Evolutionary conservation across 257 asterid species (phyloP).

Genomic region (Thymus quinquecostatus): DNA sequence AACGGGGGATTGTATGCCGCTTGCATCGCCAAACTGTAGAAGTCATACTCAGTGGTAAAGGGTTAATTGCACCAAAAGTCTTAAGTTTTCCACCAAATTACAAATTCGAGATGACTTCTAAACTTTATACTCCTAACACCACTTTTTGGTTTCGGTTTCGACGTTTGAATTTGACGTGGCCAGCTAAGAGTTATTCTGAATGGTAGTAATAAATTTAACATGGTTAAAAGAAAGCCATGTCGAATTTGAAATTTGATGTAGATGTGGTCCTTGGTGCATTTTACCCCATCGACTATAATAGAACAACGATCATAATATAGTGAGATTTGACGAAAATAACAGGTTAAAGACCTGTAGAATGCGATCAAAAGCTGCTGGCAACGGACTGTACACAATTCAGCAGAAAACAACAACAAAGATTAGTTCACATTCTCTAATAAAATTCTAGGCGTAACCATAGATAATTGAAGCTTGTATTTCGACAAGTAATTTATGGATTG

Average conservation of each 20-base stretch:
- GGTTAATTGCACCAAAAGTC: not conserved
- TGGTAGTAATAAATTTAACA: not conserved
- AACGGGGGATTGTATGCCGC: conserved; percentile 97
- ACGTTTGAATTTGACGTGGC: too few relatives aligned
- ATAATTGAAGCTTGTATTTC: not conserved
- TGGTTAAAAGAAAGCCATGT: not conserved
- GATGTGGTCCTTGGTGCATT: not conserved
- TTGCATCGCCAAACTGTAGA: conserved; percentile 95
- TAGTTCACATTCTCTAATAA: conserved; percentile 5
- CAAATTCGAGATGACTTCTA: too few relatives aligned
- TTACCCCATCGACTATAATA: conserved; percentile 27
- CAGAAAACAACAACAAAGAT: conserved; percentile 28
- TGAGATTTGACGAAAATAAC: conserved; percentile 26
- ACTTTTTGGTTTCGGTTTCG: too few relatives aligned
- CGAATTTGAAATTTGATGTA: not conserved
- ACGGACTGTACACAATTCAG: conserved; percentile 56
- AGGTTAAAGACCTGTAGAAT: conserved; percentile 68
- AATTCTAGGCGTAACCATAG: not conserved
- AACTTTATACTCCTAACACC: too few relatives aligned
- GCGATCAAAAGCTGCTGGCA: conserved; percentile 88
- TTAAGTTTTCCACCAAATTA: too few relatives aligned
- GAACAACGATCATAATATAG: conserved; percentile 32
- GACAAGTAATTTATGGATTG: not conserved
- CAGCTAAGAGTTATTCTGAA: not conserved
- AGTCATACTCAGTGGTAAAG: conserved; percentile 27